These are phyloP conservation scores for Medicago truncatula DNA, from an alignment of 306 rosid genomes.

Conservation along the genomic window DNA sequence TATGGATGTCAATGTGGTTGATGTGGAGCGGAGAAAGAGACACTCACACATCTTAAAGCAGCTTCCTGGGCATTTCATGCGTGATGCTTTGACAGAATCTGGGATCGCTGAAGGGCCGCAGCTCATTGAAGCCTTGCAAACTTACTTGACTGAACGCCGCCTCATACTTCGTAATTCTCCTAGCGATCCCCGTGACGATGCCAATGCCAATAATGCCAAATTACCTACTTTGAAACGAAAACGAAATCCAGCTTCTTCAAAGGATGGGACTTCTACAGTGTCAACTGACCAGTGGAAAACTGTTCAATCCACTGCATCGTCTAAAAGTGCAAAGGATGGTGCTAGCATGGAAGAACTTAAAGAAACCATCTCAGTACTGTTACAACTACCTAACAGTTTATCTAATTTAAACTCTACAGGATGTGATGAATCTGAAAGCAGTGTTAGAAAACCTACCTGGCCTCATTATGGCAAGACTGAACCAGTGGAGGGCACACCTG, in stretches of 20 bases:
- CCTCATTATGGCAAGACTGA: slow-evolving; percentile 62
- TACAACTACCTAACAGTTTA: slow-evolving; percentile 67
- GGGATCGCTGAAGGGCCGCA: slow-evolving; percentile 64
- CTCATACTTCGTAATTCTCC: slow-evolving; percentile 65
- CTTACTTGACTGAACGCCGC: slow-evolving; percentile 79
- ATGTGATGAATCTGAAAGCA: slow-evolving; percentile 64
- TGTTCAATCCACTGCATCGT: slow-evolving; percentile 41
- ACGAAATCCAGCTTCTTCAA: slow-evolving; percentile 50
- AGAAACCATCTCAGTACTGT: slow-evolving; percentile 64
- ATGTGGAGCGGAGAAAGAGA: slow-evolving; percentile 67
- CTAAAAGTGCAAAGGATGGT: slow-evolving; percentile 57
- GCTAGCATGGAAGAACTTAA: slow-evolving; percentile 73
- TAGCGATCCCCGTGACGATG: slow-evolving; percentile 46
- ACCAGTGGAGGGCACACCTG: slow-evolving; percentile 74
- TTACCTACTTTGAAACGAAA: slow-evolving; percentile 53
- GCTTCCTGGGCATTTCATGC: slow-evolving; percentile 67
- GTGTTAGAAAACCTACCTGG: slow-evolving; percentile 58
- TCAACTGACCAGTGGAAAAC: slow-evolving; percentile 58
- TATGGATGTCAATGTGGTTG: slow-evolving; percentile 57
- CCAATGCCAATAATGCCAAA: slow-evolving; percentile 43
- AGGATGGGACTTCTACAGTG: slow-evolving; percentile 57
- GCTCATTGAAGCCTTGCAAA: slow-evolving; percentile 66
- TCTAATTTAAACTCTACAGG: slow-evolving; percentile 51
- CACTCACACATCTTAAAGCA: slow-evolving; percentile 76
- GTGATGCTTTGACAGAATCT: slow-evolving; percentile 69